These are phyloP conservation scores for Neopestalotiopsis sp. DNA, from an alignment of 2,329 filamentous ascomycete genomes.

Conservation along the genomic window DNA sequence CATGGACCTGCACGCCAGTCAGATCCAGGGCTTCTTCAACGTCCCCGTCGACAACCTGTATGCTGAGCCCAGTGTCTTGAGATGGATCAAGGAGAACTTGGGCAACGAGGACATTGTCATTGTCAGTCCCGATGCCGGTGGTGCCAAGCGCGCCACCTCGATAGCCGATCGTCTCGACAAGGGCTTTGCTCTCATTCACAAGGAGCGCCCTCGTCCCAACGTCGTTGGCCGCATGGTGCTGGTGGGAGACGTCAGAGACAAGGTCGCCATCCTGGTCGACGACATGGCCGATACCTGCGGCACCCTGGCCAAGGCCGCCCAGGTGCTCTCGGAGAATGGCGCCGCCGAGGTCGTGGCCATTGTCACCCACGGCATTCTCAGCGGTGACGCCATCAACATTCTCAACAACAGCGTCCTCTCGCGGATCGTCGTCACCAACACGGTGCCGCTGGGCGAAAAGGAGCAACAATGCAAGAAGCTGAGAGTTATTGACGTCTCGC, in stretches of 20 bases:
- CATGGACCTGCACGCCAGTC: conserved; percentile 93
- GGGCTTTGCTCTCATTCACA: conserved; percentile 93
- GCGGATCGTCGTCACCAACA: conserved; percentile 80
- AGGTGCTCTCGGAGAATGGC: conserved; percentile 85
- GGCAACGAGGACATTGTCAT: conserved; percentile 86
- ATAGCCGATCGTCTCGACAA: conserved; percentile 92
- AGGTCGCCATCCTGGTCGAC: conserved; percentile 94
- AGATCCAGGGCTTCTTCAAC: conserved; percentile 97
- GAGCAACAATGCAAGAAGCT: conserved; percentile 71
- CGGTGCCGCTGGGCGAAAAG: conserved; percentile 78
- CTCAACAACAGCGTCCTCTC: conserved; percentile 72
- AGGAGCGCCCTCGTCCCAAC: conserved; percentile 85
- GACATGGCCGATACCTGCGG: conserved; percentile 98
- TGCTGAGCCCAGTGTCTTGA: conserved; percentile 88
- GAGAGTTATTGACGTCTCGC: conserved; percentile 79
- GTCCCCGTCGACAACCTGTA: conserved; percentile 80
- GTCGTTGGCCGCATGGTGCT: conserved; percentile 94
- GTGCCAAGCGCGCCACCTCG: conserved; percentile 91
- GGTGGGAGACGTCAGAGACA: conserved; percentile 91
- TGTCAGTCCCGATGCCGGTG: conserved; percentile 92
- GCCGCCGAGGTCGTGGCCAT: conserved; percentile 91
- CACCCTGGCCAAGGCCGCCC: conserved; percentile 80
- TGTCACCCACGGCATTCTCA: conserved; percentile 89
- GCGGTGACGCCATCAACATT: conserved; percentile 71
- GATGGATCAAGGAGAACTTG: conserved; percentile 90